phyloP scores from a whole-genome alignment of 1,284 basidiomycete species.

The Cystobasidium sp. region DNA sequence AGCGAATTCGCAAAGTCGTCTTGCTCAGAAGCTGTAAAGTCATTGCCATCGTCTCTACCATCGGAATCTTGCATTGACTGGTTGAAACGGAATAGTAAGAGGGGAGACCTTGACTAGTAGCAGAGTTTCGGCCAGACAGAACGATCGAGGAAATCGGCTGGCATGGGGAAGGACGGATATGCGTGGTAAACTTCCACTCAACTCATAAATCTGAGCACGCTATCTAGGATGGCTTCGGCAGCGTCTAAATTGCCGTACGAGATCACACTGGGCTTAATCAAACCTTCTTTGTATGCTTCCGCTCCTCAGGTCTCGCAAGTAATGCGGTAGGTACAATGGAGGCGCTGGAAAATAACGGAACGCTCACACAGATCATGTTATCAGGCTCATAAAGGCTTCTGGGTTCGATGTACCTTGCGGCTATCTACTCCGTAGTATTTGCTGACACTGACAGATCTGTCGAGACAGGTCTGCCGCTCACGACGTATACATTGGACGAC shows the following conservation, averaged over 20 bases:
- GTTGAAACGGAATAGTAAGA: background rate
- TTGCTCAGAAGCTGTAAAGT: conserved; percentile 11
- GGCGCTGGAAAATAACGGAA: background rate
- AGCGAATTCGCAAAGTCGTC: conserved; percentile 2
- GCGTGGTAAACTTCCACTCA: background rate
- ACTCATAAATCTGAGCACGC: background rate
- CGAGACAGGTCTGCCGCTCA: conserved; percentile 47
- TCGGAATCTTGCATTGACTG: conserved; percentile 3
- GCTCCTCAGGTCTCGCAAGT: conserved; percentile 44
- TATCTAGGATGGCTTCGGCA: conserved; percentile 3
- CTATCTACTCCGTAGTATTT: background rate
- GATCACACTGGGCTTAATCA: conserved; percentile 51
- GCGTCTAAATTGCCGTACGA: conserved; percentile 31
- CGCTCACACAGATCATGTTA: conserved; percentile 29
- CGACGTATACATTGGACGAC: conserved; percentile 49
- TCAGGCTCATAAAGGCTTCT: conserved; percentile 46
- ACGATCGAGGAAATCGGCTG: background rate
- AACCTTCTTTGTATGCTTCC: conserved; percentile 49
- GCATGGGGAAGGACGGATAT: background rate
- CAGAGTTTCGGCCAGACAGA: too few relatives aligned
- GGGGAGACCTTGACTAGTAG: too few relatives aligned
- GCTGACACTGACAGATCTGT: background rate
- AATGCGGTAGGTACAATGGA: conserved; percentile 38
- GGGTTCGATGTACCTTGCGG: conserved; percentile 47
- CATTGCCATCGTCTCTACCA: background rate